Base-by-base conservation (phyloP, 495 filamentous ascomycete species). In the Platismatia glauca region DNA sequence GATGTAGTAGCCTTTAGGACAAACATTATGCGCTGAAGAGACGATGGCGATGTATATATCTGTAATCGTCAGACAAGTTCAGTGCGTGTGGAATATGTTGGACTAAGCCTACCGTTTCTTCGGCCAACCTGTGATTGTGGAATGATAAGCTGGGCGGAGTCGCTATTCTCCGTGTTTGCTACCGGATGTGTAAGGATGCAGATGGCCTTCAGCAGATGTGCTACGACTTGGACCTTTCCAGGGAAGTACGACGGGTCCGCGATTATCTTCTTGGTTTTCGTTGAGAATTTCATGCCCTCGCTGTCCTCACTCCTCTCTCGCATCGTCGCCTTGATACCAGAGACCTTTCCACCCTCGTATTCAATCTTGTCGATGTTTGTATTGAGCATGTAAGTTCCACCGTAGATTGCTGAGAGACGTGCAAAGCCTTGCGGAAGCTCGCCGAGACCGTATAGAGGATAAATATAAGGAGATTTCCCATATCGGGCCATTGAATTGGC, bases 381-480 rank as follows among this genome's bases (percentile, higher is more conserved):
- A 80, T 97, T 97, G 68, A 99, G 86, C 89, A 97, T 97, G 77
- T 99, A 97, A 22, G 94, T 97, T 67, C 95, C 95, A 67, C 95
- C 95, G 73, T 97, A 96, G 76, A 97, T 96, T 70, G 94, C 94
- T 15, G 91, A 96, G 39, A 97, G 81, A 71, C 95, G 93, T 55
- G 94, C 95, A 72, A 99, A 99, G 59, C 95, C 93, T 79, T 99
- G 95, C 33, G 94, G 94, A 41, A 99, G 85, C 78, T 99, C 94
- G 69, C 95, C 94, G 29, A 99, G 83, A 62, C 94, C 94, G 75
- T 99, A 97, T 16, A 97, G 87, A 24, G 94, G 94, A 79, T 97
- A 99, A 78, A 99, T 97, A 77, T 99, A 99, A 20, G 94, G 94
- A 24, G 92, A 96, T 77, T 96, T 97, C 72, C 94, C 94, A 76